Percentiles rank a stretch among this genome's conserved stretches.
Conservation (phyloP, 495 filamentous ascomycete genomes). For the Lophiostoma macrostomum region DNA sequence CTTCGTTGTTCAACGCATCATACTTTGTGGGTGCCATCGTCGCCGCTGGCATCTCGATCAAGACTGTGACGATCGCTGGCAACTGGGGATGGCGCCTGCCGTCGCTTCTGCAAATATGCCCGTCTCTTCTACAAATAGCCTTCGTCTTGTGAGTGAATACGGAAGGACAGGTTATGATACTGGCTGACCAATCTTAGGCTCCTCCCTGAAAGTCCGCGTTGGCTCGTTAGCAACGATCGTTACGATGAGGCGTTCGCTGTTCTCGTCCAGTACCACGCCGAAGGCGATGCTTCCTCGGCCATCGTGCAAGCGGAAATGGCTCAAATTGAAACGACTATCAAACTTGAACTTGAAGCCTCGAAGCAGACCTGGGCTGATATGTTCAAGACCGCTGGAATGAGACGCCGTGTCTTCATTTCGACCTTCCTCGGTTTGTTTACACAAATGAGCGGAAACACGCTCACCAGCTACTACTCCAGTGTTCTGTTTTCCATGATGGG, state of each 20-base stretch:
- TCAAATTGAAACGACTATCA: constrained; percentile 22
- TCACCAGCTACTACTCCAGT: constrained; percentile 32
- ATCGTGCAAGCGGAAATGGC: constrained; percentile 25
- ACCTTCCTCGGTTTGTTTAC: constrained; percentile 21
- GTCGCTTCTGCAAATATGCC: constrained; percentile 22
- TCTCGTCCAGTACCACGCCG: constrained; percentile 24
- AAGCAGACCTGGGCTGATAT: constrained; percentile 25
- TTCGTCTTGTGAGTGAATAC: constrained; percentile 10
- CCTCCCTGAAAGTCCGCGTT: constrained; percentile 22
- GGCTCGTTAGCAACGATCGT: constrained; percentile 21
- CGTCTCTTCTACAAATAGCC: constrained; percentile 20
- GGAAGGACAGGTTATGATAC: background rate
- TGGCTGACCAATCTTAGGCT: background rate
- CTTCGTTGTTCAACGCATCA: constrained; percentile 23
- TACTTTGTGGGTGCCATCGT: constrained; percentile 24
- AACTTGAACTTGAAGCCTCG: constrained; percentile 21
- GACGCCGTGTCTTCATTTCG: constrained; percentile 20
- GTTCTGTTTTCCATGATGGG: constrained; percentile 31
- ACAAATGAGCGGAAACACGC: constrained; percentile 24
- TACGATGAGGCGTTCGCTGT: constrained; percentile 26
- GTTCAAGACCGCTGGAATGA: constrained; percentile 20
- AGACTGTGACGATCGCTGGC: constrained; percentile 8
- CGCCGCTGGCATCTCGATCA: constrained; percentile 23
- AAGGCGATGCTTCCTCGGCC: constrained; percentile 12
- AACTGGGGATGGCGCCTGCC: constrained; percentile 27